Base-by-base conservation (phyloP, 805 yeast species). In the Candida morakotiae region DNA sequence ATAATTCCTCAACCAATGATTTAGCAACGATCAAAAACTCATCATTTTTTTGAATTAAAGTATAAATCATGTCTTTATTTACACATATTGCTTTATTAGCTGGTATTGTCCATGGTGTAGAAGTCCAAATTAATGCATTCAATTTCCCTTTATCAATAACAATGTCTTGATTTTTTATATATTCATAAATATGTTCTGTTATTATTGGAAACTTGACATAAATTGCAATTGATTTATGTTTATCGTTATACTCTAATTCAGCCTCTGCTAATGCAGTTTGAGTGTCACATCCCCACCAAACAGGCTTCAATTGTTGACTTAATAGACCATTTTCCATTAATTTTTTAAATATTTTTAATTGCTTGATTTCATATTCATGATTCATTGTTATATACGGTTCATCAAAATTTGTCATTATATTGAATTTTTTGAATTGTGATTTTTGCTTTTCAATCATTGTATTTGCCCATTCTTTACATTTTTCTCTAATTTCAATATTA, bases 21-120 rank as follows among this genome's bases (percentile, higher is more conserved):
- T 58, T 43, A 0, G 83, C 85, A 1, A 87, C 83, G 6, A 91
- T 51, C 1, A 85, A 41, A 22, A 60, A 47, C 7, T 77, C 83
- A 14, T 36, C 28, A 1, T 60, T 48, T 11, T 56, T 44, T 10
- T 56, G 44, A 3, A 64, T 29, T 9, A 83, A 45, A 1, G 79
- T 74, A 54, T 93, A 93, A 0, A 57, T 53, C 38, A 85, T 62
- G 1, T 69, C 60, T 19, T 75, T 60, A 50, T 87, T 79, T 28
- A 83, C 71, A 31, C 93, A 81, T 29, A 93, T 77, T 0, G 97
- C 97, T 44, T 73, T 71, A 53, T 93, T 93, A 0, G 96, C 81
- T 4, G 87, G 85, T 22, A 93, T 68, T 0, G 99, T 93, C 99
- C 99, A 93, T 0, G 98, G 97, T 1, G 98, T 93, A 1, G 96